A percentile compares a stretch with the other conserved stretches of the same genome.
Evolutionary conservation across 1,284 basidiomycete species (phyloP).

Genomic region (Fomitopsis betulina): DNA sequence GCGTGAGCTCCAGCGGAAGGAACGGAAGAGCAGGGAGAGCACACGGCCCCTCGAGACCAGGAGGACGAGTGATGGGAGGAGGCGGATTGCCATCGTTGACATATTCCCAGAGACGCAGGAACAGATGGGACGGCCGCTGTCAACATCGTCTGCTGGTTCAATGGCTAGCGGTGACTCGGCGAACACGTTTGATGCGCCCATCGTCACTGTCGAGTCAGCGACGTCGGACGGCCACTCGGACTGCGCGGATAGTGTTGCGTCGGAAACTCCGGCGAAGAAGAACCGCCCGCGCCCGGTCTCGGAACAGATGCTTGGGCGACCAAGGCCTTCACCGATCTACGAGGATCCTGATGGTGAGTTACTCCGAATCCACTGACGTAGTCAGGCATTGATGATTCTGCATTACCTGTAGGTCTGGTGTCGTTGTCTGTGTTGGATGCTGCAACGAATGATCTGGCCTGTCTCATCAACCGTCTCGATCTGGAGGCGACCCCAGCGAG

Average conservation of each 20-base stretch:
- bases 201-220: slow-evolving; percentile 47
- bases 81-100: slow-evolving; percentile 26
- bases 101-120: slow-evolving; percentile 29
- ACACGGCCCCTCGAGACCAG: slow-evolving; percentile 21
- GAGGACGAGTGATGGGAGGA: slow-evolving; percentile 23
- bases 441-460: slow-evolving; percentile 72
- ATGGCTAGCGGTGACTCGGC: neutral
- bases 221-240: slow-evolving; percentile 45
- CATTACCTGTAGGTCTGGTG: slow-evolving; percentile 45
- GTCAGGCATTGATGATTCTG: slow-evolving; percentile 3
- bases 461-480: slow-evolving; percentile 69
- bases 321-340: slow-evolving; percentile 45
- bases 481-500: slow-evolving; percentile 63
- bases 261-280: slow-evolving; percentile 48
- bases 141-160: slow-evolving; percentile 14
- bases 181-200: slow-evolving; percentile 24
- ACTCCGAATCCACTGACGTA: slow-evolving; percentile 7
- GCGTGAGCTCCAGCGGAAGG: slow-evolving; percentile 45
- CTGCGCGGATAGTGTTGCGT: slow-evolving; percentile 14
- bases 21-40: slow-evolving; percentile 29
- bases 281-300: slow-evolving; percentile 53
- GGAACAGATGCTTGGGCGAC: slow-evolving; percentile 53
- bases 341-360: slow-evolving; percentile 51
- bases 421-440: slow-evolving; percentile 70
- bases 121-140: slow-evolving; percentile 8